A percentile compares a stretch with the other conserved stretches of the same genome.
Conservation (phyloP, 371 early-diverging fungal species). For the Batkoa obscura region DNA sequence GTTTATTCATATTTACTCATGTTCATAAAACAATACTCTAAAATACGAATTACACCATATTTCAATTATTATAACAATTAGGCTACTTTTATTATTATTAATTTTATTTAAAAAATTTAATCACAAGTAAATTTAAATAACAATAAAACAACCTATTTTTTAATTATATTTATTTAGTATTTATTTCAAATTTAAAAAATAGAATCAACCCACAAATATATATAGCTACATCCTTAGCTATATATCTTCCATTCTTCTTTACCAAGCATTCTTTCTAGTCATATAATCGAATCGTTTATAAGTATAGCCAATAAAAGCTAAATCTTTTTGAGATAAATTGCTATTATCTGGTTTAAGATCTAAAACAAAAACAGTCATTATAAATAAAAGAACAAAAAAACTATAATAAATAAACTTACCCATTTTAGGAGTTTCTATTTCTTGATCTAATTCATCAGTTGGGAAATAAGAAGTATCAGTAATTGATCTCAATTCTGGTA, state of each 20-base stretch:
- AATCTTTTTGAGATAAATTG: constrained; percentile 54
- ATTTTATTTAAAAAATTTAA: too few species aligned
- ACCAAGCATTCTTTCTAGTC: constrained; percentile 40
- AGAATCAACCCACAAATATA: too few species aligned
- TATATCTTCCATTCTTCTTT: not conserved
- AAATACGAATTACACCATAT: too few species aligned
- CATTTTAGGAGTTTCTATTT: constrained; percentile 23
- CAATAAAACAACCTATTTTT: too few species aligned
- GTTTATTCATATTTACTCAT: too few species aligned
- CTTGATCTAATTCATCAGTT: constrained; percentile 72
- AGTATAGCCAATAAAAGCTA: constrained; percentile 94
- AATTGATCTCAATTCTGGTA: constrained; percentile 82
- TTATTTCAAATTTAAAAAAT: too few species aligned
- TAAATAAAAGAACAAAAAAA: not conserved
- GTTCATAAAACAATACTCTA: too few species aligned
- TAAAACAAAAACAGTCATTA: not conserved
- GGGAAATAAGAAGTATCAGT: constrained; percentile 97
- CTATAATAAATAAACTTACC: constrained; percentile 1
- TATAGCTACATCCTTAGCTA: too few species aligned
- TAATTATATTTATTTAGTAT: too few species aligned
- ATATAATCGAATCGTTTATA: constrained; percentile 84
- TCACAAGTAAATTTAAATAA: too few species aligned
- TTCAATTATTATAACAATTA: too few species aligned
- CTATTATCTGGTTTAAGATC: constrained; percentile 7
- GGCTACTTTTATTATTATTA: too few species aligned